Evolutionary conservation across 176 grass and related monocot species (phyloP), one percentile per base, ranked within the genome.

Genomic region (Oryza punctata): DNA sequence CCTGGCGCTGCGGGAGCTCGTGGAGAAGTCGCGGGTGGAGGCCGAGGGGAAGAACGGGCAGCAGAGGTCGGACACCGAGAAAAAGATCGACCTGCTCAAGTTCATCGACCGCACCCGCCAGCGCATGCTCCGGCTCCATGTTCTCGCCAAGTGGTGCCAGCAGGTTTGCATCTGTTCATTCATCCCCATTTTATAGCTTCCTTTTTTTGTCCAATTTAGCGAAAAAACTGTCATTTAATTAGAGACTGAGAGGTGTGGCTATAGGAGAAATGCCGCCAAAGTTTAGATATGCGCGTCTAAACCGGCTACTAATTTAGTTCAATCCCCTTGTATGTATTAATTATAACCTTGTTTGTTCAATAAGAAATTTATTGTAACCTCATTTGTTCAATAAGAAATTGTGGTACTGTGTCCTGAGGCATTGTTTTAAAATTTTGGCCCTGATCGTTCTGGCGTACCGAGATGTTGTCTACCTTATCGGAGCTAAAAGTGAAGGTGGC

Each of bases 41-140:
- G 78, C 85, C 4, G 92, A 94, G 26, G 84, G 89, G 64, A 91
- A 91, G 64, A 70, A 78, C 63, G 82, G 79, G 8, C 89, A 88
- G 65, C 87, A 90, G 85, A 80, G 91, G 11, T 99, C 96, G 5
- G 96, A 99, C 80, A 65, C 93, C 7, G 93, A 99, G 93, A 99
- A 99, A 86, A 99, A 99, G 91, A 96, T 96, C 2, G 96, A 99
- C 79, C 88, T 99, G 47, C 96, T 99, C 88, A 99, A 99, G 86
- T 99, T 99, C 85, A 91, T 99, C 11, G 81, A 79, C n/a, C 88
- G 89, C 50, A 99, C 93, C 4, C 91, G 93, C 77, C 97, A 99
- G 88, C 93, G 97, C 70, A 99, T 99, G 93, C 97, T 99, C 63
- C 93, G 97, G 33, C 91, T 99, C 70, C 93, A 99, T 69, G 97